Conservation (phyloP, 441 rosid genomes). For the Pelargonium cotyledonis region DNA sequence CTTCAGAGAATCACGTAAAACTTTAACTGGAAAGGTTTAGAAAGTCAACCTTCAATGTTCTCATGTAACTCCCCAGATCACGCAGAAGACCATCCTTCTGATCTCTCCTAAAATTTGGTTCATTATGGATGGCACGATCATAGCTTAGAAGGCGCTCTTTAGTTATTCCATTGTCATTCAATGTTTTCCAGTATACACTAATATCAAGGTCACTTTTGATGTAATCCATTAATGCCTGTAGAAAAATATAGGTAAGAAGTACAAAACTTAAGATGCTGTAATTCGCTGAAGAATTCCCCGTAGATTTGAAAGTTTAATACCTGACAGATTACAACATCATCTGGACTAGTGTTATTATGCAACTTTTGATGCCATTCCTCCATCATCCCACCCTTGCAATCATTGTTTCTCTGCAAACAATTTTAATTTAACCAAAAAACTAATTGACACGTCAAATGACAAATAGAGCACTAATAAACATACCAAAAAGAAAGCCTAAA, state of each 20-base stretch:
- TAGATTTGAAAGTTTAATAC: slow-evolving; percentile 33
- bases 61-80: slow-evolving; percentile 92
- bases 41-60: slow-evolving; percentile 80
- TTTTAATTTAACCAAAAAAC: slow-evolving; percentile 19
- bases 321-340: slow-evolving; percentile 97
- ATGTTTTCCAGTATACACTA: slow-evolving; percentile 88
- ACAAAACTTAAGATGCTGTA: slow-evolving; percentile 11
- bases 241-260: slow-evolving; percentile 18
- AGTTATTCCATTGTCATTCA: slow-evolving; percentile 89
- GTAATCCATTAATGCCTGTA: slow-evolving; percentile 87
- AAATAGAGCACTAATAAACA: slow-evolving; percentile 7
- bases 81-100: slow-evolving; percentile 82
- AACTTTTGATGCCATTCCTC: slow-evolving; percentile 99
- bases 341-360: slow-evolving; percentile 99
- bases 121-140: slow-evolving; percentile 91
- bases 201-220: slow-evolving; percentile 71
- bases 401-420: slow-evolving; percentile 74
- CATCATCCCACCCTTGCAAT: slow-evolving; percentile 98
- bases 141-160: slow-evolving; percentile 91
- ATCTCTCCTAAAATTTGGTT: slow-evolving; percentile 73
- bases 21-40: slow-evolving; percentile 13
- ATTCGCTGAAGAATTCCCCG: slow-evolving; percentile 14
- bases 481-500: slow-evolving; percentile 19
- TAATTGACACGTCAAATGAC: background rate
- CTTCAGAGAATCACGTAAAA: slow-evolving; percentile 4